Evolutionary conservation across 192 early-diverging fungal genomes (phyloP).

Genomic region (Gorgonomyces haynaldii): DNA sequence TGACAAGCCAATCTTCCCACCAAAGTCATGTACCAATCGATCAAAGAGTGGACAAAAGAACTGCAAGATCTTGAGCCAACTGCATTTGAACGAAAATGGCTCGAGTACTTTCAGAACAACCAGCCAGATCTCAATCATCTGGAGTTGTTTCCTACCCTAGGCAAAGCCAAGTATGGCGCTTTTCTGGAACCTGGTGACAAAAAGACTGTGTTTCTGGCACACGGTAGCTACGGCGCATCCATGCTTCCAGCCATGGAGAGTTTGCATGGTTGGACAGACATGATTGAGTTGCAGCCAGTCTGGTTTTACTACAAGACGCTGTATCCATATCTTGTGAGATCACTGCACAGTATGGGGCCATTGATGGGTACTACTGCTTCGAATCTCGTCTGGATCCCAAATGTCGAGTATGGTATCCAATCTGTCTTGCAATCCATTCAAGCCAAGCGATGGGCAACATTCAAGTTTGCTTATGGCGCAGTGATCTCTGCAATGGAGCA

Average conservation of each 20-base stretch:
- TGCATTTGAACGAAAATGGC: too few species aligned
- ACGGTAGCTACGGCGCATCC: constrained; percentile 21
- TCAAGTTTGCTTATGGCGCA: constrained; percentile 4
- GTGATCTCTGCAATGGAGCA: constrained; percentile 11
- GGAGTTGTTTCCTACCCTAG: too few species aligned
- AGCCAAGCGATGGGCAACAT: background rate
- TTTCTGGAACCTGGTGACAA: too few species aligned
- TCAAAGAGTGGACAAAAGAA: too few species aligned
- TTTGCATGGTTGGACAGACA: constrained; percentile 7
- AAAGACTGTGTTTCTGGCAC: too few species aligned
- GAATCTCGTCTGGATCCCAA: constrained; percentile 19
- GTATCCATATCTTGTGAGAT: constrained; percentile 19
- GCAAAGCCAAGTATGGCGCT: too few species aligned
- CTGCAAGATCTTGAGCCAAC: too few species aligned
- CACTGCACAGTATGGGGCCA: constrained; percentile 7
- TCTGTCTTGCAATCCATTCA: constrained; percentile 14
- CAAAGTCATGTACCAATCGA: too few species aligned
- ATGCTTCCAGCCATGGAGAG: constrained; percentile 1
- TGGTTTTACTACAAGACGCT: constrained; percentile 24
- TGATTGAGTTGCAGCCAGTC: constrained; percentile 23
- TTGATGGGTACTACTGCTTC: constrained; percentile 12
- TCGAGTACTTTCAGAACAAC: too few species aligned
- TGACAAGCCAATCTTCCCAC: constrained; percentile 55
- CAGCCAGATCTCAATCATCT: too few species aligned
- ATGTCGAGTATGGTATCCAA: constrained; percentile 26